phyloP scores from a whole-genome alignment of 805 yeast species.

The Saturnispora dispora region DNA sequence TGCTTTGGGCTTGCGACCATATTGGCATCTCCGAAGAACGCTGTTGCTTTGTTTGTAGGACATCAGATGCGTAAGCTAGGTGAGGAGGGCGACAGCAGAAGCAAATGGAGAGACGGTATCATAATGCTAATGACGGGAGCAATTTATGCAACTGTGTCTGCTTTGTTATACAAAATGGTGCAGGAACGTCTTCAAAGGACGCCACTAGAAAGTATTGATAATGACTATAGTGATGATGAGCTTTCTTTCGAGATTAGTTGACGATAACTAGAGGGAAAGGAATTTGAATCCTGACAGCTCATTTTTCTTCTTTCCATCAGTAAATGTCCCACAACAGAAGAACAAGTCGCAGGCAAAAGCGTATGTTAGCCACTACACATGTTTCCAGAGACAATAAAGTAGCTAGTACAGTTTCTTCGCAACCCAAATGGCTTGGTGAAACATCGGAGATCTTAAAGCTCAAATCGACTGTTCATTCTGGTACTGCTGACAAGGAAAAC shows the following conservation, averaged over 20 bases:
- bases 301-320: not conserved
- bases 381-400: not conserved
- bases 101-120: constrained; percentile 52
- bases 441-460: not conserved
- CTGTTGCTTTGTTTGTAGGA: constrained; percentile 74
- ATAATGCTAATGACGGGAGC: constrained; percentile 49
- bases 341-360: not conserved
- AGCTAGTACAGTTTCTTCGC: not conserved
- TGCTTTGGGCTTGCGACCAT: constrained; percentile 65
- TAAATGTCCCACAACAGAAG: not conserved
- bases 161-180: constrained; percentile 53
- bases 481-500: not conserved
- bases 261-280: not conserved
- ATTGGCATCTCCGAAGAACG: constrained; percentile 71
- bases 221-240: not conserved
- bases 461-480: not conserved
- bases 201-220: not conserved
- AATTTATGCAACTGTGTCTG: constrained; percentile 53
- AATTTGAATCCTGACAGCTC: not conserved
- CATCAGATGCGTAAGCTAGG: constrained; percentile 64
- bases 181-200: constrained; percentile 15
- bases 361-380: not conserved
- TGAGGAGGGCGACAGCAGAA: constrained; percentile 35
- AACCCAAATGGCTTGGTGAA: not conserved
- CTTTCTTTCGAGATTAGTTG: not conserved